Conservation (phyloP, 2,329 filamentous ascomycete genomes). For the Apiospora koreana region DNA sequence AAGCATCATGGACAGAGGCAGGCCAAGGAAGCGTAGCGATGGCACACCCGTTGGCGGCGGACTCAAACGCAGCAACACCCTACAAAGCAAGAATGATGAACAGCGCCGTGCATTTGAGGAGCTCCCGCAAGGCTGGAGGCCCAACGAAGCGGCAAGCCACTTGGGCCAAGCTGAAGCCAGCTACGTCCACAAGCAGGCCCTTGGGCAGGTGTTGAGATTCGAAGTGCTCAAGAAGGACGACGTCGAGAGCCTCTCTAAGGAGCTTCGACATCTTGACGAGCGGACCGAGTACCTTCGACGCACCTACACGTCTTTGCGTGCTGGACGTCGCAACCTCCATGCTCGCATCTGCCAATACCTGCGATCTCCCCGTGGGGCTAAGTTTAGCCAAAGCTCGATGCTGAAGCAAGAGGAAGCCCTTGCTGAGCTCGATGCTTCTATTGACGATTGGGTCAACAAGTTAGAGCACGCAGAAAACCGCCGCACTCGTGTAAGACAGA, state of each 20-base stretch:
- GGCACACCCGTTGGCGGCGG: constrained; percentile 36
- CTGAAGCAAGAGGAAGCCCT: constrained; percentile 80
- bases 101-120: constrained; percentile 56
- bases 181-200: constrained; percentile 59
- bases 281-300: constrained; percentile 76
- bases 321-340: constrained; percentile 76
- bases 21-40: constrained; percentile 57
- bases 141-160: constrained; percentile 50
- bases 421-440: constrained; percentile 73
- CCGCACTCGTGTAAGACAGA: constrained; percentile 73
- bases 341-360: constrained; percentile 76
- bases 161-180: constrained; percentile 51
- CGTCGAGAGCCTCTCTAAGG: constrained; percentile 68
- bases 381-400: constrained; percentile 73
- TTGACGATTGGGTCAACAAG: constrained; percentile 79
- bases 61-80: constrained; percentile 39
- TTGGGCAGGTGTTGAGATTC: constrained; percentile 63
- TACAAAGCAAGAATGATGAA: constrained; percentile 53
- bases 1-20: constrained; percentile 61
- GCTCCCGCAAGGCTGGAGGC: constrained; percentile 59
- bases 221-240: constrained; percentile 64
- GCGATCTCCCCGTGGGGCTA: constrained; percentile 67
- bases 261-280: constrained; percentile 75
- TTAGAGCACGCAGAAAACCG: constrained; percentile 80
- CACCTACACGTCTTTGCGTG: constrained; percentile 73